Conservation (phyloP, 768 basidiomycete species). For the Boletus tylopilopsis region DNA sequence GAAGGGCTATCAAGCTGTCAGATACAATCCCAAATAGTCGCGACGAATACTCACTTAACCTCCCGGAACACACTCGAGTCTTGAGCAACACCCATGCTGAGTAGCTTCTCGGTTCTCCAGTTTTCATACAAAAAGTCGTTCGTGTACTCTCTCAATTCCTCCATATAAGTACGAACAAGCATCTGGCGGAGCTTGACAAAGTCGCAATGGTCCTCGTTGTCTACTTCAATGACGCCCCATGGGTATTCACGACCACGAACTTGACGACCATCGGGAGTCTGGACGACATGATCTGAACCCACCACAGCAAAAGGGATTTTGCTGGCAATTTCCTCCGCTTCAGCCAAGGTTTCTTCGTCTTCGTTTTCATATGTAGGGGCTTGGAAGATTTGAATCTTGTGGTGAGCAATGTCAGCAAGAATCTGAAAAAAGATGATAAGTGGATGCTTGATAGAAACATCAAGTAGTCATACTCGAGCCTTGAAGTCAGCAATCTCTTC, state of each 20-base stretch:
- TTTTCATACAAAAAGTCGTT: constrained; percentile 96
- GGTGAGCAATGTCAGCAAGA: constrained; percentile 87
- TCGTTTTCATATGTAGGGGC: constrained; percentile 97
- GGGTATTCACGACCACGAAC: constrained; percentile 96
- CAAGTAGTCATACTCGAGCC: constrained; percentile 58
- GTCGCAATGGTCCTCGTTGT: constrained; percentile 99
- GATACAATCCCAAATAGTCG: constrained; percentile 2
- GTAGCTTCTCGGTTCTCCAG: constrained; percentile 94
- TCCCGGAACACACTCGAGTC: constrained; percentile 99
- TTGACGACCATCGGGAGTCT: constrained; percentile 81
- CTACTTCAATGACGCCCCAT: constrained; percentile 99
- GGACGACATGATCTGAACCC: constrained; percentile 82
- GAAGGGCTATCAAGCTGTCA: constrained; percentile 65
- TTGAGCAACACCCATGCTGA: constrained; percentile 97
- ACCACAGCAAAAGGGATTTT: constrained; percentile 99
- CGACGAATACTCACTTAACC: constrained; percentile 73
- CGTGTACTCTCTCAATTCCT: constrained; percentile 96
- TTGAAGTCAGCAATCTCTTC: constrained; percentile 94
- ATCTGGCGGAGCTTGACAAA: constrained; percentile 99
- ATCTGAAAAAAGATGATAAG: constrained; percentile 48
- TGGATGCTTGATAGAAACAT: neutral
- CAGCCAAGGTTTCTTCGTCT: constrained; percentile 96
- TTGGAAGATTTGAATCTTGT: constrained; percentile 97
- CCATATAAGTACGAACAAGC: constrained; percentile 99
- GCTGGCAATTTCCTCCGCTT: constrained; percentile 96